Percentiles rank a stretch among this genome's conserved stretches.
Evolutionary conservation across 2,329 filamentous ascomycete genomes (phyloP).

Genomic region (Microcyclospora tardicrescens): DNA sequence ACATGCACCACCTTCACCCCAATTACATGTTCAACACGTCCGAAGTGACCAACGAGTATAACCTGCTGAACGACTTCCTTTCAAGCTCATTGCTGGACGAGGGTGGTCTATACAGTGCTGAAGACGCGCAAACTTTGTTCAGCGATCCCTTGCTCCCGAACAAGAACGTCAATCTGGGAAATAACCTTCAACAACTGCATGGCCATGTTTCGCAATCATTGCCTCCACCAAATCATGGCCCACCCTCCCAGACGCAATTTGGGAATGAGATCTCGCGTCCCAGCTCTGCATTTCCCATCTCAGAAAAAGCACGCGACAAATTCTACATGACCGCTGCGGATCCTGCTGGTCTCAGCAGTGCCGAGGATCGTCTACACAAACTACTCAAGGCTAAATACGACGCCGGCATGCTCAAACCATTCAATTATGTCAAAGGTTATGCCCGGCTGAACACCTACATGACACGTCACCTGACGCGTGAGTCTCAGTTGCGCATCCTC

Average conservation of each 20-base stretch:
- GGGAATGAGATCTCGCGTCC: constrained; percentile 49
- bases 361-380: constrained; percentile 90
- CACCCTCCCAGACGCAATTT: constrained; percentile 28
- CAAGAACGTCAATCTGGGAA: constrained; percentile 29
- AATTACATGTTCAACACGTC: constrained; percentile 92
- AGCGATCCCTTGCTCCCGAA: constrained; percentile 43
- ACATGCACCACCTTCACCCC: constrained; percentile 87
- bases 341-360: constrained; percentile 71
- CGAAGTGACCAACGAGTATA: constrained; percentile 93
- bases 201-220: constrained; percentile 3
- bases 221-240: constrained; percentile 3
- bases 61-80: constrained; percentile 90
- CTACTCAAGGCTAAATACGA: constrained; percentile 92
- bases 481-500: constrained; percentile 80
- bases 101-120: constrained; percentile 29
- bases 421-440: constrained; percentile 98
- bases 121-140: constrained; percentile 41
- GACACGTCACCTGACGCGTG: constrained; percentile 70
- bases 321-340: constrained; percentile 97
- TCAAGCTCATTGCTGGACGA: constrained; percentile 82
- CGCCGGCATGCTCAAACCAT: constrained; percentile 83
- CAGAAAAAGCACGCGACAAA: constrained; percentile 58
- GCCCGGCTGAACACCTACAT: constrained; percentile 81
- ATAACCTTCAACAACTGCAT: constrained; percentile 27
- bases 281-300: constrained; percentile 48